These are phyloP conservation scores for Sarcomyxa edulis DNA, from an alignment of 768 basidiomycete species.

Conservation along the genomic window DNA sequence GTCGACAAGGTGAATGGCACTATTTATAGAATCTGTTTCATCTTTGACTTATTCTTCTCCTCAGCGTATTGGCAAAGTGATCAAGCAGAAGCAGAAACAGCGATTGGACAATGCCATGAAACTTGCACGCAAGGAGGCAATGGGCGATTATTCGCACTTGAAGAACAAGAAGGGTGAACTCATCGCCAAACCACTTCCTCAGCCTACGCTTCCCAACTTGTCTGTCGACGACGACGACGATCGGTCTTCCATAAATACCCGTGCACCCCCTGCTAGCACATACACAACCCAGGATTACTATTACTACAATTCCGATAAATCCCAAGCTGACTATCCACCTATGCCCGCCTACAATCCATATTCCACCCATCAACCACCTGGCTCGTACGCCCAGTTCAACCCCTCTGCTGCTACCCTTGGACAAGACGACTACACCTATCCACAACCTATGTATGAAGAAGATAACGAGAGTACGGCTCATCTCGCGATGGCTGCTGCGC, in stretches of 20 bases:
- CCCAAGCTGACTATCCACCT: constrained; percentile 50
- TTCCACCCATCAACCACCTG: constrained; percentile 46
- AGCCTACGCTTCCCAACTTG: constrained; percentile 92
- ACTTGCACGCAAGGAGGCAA: constrained; percentile 86
- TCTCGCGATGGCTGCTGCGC: constrained; percentile 53
- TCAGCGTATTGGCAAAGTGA: constrained; percentile 88
- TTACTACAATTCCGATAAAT: constrained; percentile 49
- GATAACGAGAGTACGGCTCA: constrained; percentile 64
- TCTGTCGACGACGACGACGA: constrained; percentile 80
- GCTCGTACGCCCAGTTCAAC: constrained; percentile 50
- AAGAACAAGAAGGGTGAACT: constrained; percentile 91
- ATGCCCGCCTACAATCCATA: constrained; percentile 78
- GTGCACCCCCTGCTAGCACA: constrained; percentile 45
- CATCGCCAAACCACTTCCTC: constrained; percentile 75
- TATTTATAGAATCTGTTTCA: not conserved
- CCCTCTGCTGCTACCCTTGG: constrained; percentile 51
- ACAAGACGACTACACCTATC: constrained; percentile 44
- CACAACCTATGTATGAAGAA: constrained; percentile 54
- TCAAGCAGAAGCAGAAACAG: constrained; percentile 87
- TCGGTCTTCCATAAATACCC: constrained; percentile 51
- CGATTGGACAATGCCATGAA: constrained; percentile 76
- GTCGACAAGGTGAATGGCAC: constrained; percentile 77
- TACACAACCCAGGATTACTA: constrained; percentile 51
- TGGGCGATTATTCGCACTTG: constrained; percentile 85
- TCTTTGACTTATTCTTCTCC: constrained; percentile 9